Evolutionary conservation across 495 filamentous ascomycete genomes (phyloP), one percentile per base, ranked within the genome.

Genomic region (Jackrogersella multiformis): DNA sequence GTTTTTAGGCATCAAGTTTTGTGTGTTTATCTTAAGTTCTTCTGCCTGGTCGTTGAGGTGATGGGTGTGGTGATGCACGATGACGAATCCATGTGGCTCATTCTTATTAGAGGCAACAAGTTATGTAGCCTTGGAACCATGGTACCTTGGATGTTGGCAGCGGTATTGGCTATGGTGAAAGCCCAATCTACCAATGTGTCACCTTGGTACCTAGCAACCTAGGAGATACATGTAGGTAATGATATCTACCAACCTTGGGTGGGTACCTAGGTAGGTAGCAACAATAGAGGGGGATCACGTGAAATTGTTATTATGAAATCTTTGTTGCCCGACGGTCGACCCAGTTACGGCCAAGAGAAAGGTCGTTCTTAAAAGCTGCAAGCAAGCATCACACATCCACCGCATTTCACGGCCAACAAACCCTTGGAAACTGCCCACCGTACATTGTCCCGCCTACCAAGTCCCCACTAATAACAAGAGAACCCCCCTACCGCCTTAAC

Each of bases 71-170:
- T 57, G 52, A 65, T 65, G 61, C 36, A 56, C 49, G 32, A 70
- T 61, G 67, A 70, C 67, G 67, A 70, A 61, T 70, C 51, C 56
- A 46, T 54, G 61, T 65, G 61, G 67, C 61, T 65, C 44, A 63
- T 65, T 16, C 54, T 24, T 9, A 64, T 48, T 21, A 58, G 41
- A 64, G 48, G 59, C 32, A 68, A 28, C 41, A 57, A 23, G 7
- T 44, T 36, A 24, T n/a, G n/a, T n/a, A n/a, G n/a, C n/a, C n/a
- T n/a, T n/a, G n/a, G n/a, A n/a, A n/a, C n/a, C n/a, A n/a, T n/a
- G n/a, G n/a, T n/a, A n/a, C n/a, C n/a, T n/a, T n/a, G 18, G 23
- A 32, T 28, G 15, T 51, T 20, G 34, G 26, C n/a, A 45, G 42
- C 21, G 36, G 46, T 54, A 44, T 28, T 38, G 30, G 59, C 38